Evolutionary conservation across 2,329 filamentous ascomycete species (phyloP).

Genomic region (Kalaharituber pfeilii): DNA sequence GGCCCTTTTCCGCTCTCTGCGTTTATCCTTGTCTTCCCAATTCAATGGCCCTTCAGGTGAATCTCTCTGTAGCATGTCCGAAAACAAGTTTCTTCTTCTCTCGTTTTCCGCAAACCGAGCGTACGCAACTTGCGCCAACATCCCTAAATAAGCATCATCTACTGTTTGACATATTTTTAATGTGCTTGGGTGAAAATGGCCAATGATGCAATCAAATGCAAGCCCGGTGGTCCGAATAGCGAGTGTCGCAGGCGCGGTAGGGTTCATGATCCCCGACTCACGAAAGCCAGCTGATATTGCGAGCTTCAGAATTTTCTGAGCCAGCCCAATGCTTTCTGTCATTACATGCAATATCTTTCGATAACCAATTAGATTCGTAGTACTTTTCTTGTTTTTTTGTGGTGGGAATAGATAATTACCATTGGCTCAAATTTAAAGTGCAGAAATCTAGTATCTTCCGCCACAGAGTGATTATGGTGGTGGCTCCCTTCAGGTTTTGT

Average conservation of each 20-base stretch:
- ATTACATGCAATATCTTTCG: constrained; percentile 85
- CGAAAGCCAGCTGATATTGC: constrained; percentile 72
- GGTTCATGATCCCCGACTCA: constrained; percentile 67
- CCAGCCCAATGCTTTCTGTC: constrained; percentile 54
- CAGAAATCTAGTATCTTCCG: constrained; percentile 36
- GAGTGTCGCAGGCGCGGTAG: constrained; percentile 49
- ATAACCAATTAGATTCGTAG: no score
- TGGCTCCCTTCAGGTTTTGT: no score
- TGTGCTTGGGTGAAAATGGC: constrained; percentile 28
- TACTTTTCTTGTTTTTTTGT: no score
- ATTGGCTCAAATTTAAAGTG: constrained; percentile 92
- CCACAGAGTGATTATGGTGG: no score
- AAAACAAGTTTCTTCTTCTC: constrained; percentile 47
- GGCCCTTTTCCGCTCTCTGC: constrained; percentile 10
- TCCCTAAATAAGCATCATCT: constrained; percentile 44
- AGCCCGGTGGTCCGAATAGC: constrained; percentile 72
- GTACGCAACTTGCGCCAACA: constrained; percentile 53
- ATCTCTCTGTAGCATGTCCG: constrained; percentile 1
- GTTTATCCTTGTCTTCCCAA: constrained; percentile 13
- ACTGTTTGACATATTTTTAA: constrained; percentile 25
- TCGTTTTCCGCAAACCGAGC: constrained; percentile 53
- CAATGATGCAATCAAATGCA: constrained; percentile 65
- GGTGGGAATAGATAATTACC: constrained; percentile 38
- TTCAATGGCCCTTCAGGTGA: constrained; percentile 4
- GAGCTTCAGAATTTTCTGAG: constrained; percentile 56